Percentiles rank a stretch among this genome's conserved stretches.
phyloP scores from a whole-genome alignment of 495 filamentous ascomycete species.

The Chaetomium cochliodes region DNA sequence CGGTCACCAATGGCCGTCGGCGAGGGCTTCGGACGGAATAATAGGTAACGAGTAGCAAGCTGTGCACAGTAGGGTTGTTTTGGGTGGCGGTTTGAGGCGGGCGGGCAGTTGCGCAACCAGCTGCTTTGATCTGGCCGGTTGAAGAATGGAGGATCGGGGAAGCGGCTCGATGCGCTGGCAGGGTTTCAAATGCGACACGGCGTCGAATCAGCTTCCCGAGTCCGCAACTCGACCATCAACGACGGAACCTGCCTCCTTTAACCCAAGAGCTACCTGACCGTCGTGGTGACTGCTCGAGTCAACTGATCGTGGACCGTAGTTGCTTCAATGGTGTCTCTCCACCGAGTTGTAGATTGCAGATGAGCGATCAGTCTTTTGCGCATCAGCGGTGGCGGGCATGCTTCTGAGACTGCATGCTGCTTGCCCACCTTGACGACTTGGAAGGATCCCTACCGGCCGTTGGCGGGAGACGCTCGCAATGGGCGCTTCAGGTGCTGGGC shows the following conservation, averaged over 20 bases:
- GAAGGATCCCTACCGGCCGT: conserved; percentile 7
- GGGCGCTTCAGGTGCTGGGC: conserved; percentile 7
- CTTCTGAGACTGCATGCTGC: conserved; percentile 1
- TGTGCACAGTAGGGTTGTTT: conserved; percentile 5
- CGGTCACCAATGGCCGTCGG: not conserved
- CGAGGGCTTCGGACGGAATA: not conserved
- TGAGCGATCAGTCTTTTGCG: not conserved
- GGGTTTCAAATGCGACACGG: conserved; percentile 35
- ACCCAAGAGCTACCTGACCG: not conserved
- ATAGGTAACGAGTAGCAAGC: not conserved
- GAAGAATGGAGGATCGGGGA: conserved; percentile 27
- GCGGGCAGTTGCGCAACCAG: conserved; percentile 16
- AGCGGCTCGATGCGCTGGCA: conserved; percentile 37
- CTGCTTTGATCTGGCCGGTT: conserved; percentile 1
- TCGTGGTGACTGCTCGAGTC: not conserved
- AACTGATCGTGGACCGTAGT: not conserved
- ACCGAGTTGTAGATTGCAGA: not conserved
- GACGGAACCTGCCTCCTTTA: not conserved
- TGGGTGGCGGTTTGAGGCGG: conserved; percentile 4
- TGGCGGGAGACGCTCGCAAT: not conserved
- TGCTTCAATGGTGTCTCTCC: not conserved
- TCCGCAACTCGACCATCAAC: conserved; percentile 18
- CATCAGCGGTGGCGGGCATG: not conserved
- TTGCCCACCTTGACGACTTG: conserved; percentile 18
- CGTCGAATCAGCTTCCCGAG: conserved; percentile 30